Conservation (phyloP, 1,139 yeast genomes). For the Protomyces inundatus region DNA sequence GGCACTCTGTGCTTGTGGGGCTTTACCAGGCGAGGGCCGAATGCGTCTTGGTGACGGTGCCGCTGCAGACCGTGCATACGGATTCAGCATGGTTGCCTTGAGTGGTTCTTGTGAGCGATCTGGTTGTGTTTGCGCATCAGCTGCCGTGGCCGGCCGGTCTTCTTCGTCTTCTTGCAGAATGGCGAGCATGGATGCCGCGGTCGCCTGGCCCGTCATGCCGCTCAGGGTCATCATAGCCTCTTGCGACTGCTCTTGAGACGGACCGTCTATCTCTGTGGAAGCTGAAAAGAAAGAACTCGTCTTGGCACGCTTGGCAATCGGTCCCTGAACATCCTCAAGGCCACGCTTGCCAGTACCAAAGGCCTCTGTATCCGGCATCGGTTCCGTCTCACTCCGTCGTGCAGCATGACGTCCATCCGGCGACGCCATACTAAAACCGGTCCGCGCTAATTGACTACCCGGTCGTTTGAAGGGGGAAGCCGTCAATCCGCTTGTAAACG, state of each 20-base stretch:
- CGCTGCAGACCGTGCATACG: constrained; percentile 9
- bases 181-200: constrained; percentile 21
- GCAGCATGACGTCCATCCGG: background rate
- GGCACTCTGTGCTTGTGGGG: background rate
- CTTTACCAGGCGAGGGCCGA: background rate
- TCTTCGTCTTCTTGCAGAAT: constrained; percentile 2
- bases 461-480: constrained; percentile 9
- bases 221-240: background rate
- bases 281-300: too few species aligned
- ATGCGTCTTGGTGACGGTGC: constrained; percentile 2
- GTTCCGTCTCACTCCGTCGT: constrained; percentile 2
- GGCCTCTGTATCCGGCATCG: background rate
- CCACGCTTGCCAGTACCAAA: constrained; percentile 8
- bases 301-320: constrained; percentile 17
- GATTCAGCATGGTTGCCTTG: constrained; percentile 12
- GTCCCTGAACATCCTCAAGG: constrained; percentile 19
- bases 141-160: background rate
- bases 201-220: constrained; percentile 3
- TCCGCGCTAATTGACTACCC: constrained; percentile 1
- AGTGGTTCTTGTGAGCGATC: background rate
- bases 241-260: background rate
- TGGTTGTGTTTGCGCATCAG: background rate
- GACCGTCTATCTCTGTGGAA: background rate
- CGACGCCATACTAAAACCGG: background rate
- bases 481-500: background rate